Conservation (phyloP, 2,329 filamentous ascomycete genomes). For the Xylariales sp. region DNA sequence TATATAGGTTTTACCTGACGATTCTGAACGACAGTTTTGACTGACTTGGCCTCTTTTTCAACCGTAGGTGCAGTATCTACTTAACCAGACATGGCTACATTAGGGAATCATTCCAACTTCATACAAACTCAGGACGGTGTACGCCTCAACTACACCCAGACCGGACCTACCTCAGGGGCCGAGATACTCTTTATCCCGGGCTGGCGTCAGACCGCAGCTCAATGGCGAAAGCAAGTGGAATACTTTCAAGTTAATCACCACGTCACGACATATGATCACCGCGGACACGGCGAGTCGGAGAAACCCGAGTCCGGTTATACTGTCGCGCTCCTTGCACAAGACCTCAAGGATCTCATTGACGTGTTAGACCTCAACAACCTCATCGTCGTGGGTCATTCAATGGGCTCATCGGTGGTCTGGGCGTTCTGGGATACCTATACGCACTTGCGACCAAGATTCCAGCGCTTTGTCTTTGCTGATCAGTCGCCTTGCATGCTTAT, state of each 20-base stretch:
- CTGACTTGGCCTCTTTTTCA: neutral
- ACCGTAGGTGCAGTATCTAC: neutral
- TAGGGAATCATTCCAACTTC: neutral
- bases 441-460: slow-evolving; percentile 15
- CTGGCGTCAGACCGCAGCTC: slow-evolving; percentile 27
- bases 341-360: slow-evolving; percentile 13
- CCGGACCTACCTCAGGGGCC: slow-evolving; percentile 18
- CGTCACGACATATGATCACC: slow-evolving; percentile 27
- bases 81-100: neutral
- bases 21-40: too few species aligned
- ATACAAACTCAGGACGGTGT: slow-evolving; percentile 22
- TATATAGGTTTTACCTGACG: too few species aligned
- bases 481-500: slow-evolving; percentile 20
- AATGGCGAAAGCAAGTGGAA: slow-evolving; percentile 26
- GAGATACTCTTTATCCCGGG: slow-evolving; percentile 27
- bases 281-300: slow-evolving; percentile 30
- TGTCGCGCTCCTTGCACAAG: neutral
- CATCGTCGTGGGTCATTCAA: slow-evolving; percentile 30
- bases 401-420: slow-evolving; percentile 29
- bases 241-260: slow-evolving; percentile 24
- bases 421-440: slow-evolving; percentile 28
- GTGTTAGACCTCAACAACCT: slow-evolving; percentile 25
- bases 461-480: slow-evolving; percentile 26
- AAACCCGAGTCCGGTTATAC: slow-evolving; percentile 19
- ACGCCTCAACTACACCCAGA: slow-evolving; percentile 23